phyloP scores from a whole-genome alignment of 2,329 filamentous ascomycete genomes.

The Tolypocladium pustulatum region DNA sequence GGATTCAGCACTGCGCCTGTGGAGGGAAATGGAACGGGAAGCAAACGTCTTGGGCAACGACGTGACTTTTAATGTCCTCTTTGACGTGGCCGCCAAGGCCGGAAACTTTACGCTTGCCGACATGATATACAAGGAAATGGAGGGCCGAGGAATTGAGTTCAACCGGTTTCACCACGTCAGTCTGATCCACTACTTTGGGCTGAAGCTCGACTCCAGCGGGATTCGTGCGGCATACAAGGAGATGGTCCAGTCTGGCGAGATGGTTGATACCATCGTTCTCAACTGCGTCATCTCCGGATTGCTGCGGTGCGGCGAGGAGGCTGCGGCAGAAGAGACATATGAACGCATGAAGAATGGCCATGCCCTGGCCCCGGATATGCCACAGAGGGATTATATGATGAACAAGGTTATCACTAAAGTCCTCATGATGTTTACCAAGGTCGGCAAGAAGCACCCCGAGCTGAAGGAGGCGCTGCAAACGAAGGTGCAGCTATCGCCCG shows the following conservation, averaged over 20 bases:
- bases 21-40: conserved; percentile 80
- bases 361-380: conserved; percentile 24
- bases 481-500: conserved; percentile 56
- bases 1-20: conserved; percentile 59
- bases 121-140: conserved; percentile 76
- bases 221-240: conserved; percentile 70
- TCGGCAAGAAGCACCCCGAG: conserved; percentile 44
- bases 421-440: conserved; percentile 45
- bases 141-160: conserved; percentile 51
- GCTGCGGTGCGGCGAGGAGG: conserved; percentile 63
- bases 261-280: conserved; percentile 77
- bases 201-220: conserved; percentile 60
- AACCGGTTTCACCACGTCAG: conserved; percentile 76
- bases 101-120: conserved; percentile 78
- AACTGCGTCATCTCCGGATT: conserved; percentile 80
- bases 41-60: conserved; percentile 54
- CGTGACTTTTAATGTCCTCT: conserved; percentile 90
- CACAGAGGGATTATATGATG: conserved; percentile 34
- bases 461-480: conserved; percentile 47
- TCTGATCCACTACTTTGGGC: conserved; percentile 74
- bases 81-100: conserved; percentile 77
- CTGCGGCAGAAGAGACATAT: conserved; percentile 72
- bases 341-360: conserved; percentile 66
- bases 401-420: conserved; percentile 41
- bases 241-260: conserved; percentile 74